phyloP scores from a whole-genome alignment of 495 filamentous ascomycete genomes.

The Evansstolkia leycettana region DNA sequence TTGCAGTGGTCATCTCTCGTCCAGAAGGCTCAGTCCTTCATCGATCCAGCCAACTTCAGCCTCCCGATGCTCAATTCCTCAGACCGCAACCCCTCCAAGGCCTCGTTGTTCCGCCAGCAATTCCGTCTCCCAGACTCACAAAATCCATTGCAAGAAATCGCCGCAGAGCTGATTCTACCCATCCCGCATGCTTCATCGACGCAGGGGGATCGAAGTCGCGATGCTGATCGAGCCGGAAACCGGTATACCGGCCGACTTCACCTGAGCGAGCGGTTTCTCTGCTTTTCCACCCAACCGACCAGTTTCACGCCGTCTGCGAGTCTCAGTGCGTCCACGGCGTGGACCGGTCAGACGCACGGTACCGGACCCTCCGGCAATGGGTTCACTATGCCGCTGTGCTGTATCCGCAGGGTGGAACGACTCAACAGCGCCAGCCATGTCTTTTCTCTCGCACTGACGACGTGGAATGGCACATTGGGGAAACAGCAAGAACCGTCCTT shows the following conservation, averaged over 20 bases:
- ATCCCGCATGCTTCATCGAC: conserved; percentile 37
- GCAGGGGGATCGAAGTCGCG: conserved; percentile 49
- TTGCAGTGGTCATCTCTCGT: conserved; percentile 78
- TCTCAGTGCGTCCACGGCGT: conserved; percentile 58
- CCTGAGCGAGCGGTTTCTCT: conserved; percentile 85
- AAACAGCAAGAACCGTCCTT: conserved; percentile 44
- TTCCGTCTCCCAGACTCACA: conserved; percentile 91
- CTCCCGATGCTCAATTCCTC: conserved; percentile 52
- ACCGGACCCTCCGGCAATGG: conserved; percentile 91
- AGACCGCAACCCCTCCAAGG: conserved; percentile 75
- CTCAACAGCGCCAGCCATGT: conserved; percentile 82
- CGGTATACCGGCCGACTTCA: conserved; percentile 90
- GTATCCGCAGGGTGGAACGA: conserved; percentile 81
- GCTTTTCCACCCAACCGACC: conserved; percentile 86
- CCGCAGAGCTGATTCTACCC: conserved; percentile 81
- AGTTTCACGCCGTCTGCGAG: conserved; percentile 74
- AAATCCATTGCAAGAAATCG: conserved; percentile 87
- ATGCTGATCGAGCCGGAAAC: conserved; percentile 49
- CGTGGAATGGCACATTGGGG: conserved; percentile 67
- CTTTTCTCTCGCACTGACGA: conserved; percentile 88
- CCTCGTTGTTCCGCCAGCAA: conserved; percentile 85
- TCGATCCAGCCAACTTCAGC: conserved; percentile 62
- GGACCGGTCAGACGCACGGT: conserved; percentile 81
- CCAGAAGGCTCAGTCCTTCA: conserved; percentile 88
- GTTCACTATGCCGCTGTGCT: conserved; percentile 89